phyloP scores from a whole-genome alignment of 2,329 filamentous ascomycete species.

The Neofusicoccum parvum region DNA sequence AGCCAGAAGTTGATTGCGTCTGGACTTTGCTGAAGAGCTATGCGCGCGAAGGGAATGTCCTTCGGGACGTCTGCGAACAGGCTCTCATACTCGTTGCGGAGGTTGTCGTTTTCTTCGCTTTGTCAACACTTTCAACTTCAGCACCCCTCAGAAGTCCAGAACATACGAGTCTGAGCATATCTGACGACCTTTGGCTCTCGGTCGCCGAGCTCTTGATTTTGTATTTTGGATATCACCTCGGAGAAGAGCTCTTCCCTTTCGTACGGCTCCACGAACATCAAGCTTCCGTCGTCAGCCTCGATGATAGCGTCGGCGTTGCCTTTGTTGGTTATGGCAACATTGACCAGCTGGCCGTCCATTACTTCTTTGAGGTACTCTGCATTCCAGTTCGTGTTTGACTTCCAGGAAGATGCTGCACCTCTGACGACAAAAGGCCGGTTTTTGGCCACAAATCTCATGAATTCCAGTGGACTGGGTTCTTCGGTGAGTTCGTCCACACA shows the following conservation, averaged over 20 bases:
- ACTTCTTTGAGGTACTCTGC: slow-evolving; percentile 58
- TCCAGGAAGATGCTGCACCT: slow-evolving; percentile 64
- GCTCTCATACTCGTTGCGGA: slow-evolving; percentile 69
- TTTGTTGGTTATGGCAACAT: slow-evolving; percentile 75
- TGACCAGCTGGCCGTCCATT: slow-evolving; percentile 62
- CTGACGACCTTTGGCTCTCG: slow-evolving; percentile 20
- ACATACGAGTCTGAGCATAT: slow-evolving; percentile 74
- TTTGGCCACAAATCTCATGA: slow-evolving; percentile 73
- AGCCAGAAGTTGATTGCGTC: slow-evolving; percentile 86
- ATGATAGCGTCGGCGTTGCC: slow-evolving; percentile 65
- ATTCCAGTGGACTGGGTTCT: slow-evolving; percentile 74
- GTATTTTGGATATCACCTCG: slow-evolving; percentile 64
- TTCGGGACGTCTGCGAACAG: slow-evolving; percentile 65
- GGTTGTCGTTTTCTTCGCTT: slow-evolving; percentile 72
- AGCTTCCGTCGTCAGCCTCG: slow-evolving; percentile 57
- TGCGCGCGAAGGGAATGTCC: slow-evolving; percentile 71
- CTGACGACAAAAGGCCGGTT: slow-evolving; percentile 77
- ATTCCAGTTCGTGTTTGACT: slow-evolving; percentile 65
- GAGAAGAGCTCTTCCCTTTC: slow-evolving; percentile 66
- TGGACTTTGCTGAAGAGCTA: slow-evolving; percentile 65
- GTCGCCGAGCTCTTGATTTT: slow-evolving; percentile 52
- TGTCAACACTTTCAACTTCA: background rate
- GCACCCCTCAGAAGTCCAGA: background rate
- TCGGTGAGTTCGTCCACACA: slow-evolving; percentile 62
- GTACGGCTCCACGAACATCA: slow-evolving; percentile 69